Evolutionary conservation across 2,329 filamentous ascomycete genomes (phyloP).

Genomic region (Fusarium nematophilum): DNA sequence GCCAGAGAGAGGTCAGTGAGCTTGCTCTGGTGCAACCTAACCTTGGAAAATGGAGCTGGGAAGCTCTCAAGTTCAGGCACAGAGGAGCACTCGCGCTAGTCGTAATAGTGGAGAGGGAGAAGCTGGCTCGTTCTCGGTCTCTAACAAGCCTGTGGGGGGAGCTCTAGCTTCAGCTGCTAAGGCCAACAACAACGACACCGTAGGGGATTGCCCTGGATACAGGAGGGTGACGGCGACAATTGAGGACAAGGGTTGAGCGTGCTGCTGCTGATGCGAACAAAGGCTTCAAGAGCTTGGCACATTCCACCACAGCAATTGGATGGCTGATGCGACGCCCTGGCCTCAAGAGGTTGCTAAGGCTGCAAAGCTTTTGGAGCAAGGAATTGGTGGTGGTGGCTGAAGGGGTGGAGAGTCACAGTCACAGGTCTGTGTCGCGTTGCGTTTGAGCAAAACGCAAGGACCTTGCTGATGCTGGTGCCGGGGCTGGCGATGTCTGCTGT

Average conservation of each 20-base stretch:
- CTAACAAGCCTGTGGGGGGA: conserved; percentile 32
- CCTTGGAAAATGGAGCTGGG: conserved; percentile 24
- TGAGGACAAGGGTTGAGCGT: conserved; percentile 10
- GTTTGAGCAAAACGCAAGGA: conserved; percentile 4
- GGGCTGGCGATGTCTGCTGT: too few species aligned
- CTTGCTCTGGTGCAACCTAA: conserved; percentile 35
- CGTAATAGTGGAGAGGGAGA: conserved; percentile 28
- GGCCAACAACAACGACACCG: conserved; percentile 5
- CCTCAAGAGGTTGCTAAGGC: neutral
- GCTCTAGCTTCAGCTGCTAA: conserved; percentile 34
- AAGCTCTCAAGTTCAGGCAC: conserved; percentile 35
- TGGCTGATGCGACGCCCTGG: conserved; percentile 20
- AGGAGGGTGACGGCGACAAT: conserved; percentile 5
- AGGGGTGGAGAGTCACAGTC: conserved; percentile 17
- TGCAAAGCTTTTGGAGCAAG: neutral
- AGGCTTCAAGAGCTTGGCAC: conserved; percentile 36
- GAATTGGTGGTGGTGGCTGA: conserved; percentile 29
- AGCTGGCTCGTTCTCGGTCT: conserved; percentile 8
- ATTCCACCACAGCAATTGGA: conserved; percentile 41
- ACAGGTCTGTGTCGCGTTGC: conserved; percentile 9
- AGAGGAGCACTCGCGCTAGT: neutral
- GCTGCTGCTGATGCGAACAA: conserved; percentile 34
- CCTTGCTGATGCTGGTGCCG: neutral
- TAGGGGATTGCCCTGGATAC: conserved; percentile 14
- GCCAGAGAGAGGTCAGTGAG: conserved; percentile 40